Evolutionary conservation across 176 grass and related monocot genomes (phyloP), one percentile per base, ranked within the genome.

Genomic region (Carex cristatella): DNA sequence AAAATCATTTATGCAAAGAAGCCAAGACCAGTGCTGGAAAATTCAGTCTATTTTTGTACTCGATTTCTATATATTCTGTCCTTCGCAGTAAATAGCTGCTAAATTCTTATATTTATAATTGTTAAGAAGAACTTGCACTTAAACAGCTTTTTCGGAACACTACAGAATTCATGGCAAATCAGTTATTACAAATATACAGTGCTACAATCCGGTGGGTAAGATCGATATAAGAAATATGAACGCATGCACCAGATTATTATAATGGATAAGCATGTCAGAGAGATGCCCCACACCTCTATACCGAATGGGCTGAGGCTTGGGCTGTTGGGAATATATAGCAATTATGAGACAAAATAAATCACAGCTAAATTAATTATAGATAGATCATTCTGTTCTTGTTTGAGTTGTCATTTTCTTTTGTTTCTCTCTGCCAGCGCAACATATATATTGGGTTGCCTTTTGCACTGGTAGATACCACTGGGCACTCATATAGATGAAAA

Each of bases 221-320:
- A 16, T 78, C 54, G 7, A 35, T 78, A 53, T 78, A 18, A 78
- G 49, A 77, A 28, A 33, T 78, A 35, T 82, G 10, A 14, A 5
- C 51, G 37, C 0, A 23, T 23, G 23, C 86, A 94, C 94, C 95
- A 23, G 23, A 23, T 94, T 92, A 75, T 94, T 93, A 61, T 94
- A 98, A 84, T 98, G 95, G 46, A 93, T 84, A 31, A 98, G 95
- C 91, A 98, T 98, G 64, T 98, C 95, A 60, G 89, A 87, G 28
- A 98, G 88, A 89, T 93, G 91, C 9, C 93, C 95, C 15, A 91
- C 89, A n/a, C 91, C 95, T 69, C 86, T 85, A 84, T 91, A 98
- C 79, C 89, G 94, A 72, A 98, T 77, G 7, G 92, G 88, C 84
- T 98, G 95, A 30, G 95, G 95, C 87, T 98, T 98, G 82, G 95